Base-by-base conservation (phyloP, 352 stramenopile genomes). In the Pythium rhizo-oryzae region DNA sequence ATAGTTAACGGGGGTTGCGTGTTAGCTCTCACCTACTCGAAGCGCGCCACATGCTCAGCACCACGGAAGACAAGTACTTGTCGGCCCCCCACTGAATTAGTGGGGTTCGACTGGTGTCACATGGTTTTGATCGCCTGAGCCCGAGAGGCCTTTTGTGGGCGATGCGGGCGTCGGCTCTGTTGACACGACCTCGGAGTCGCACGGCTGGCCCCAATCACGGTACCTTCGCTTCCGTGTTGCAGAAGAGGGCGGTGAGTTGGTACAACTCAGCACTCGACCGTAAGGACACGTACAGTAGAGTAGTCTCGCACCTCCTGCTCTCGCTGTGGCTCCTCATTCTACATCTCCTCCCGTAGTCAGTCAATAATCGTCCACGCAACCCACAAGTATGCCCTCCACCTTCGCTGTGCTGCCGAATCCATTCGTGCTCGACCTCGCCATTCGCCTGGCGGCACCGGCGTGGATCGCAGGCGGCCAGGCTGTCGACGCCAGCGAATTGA, bases 381-480 rank as follows among this genome's bases (percentile, higher is more conserved):
- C n/a, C 44, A 62, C 57, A 63, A 63, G 57, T 63, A 63, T 63
- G 57, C 23, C 57, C 44, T 43, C 41, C 25, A 19, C 28, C 4
- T 47, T 47, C 41, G 41, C 41, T 47, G 41, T 55, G 57, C 25
- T 63, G 16, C 57, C 25, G 55, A 55, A 30, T 28, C 57, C 47
- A 18, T 47, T 47, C 41, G 41, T 47, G 41, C 41, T 47, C 15
- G 41, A 47, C 41, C 13, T 47, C 18, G 41, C 41, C 41, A 47
- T 47, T 47, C 41, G 41, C 12, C 41, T 47, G 41, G 41, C 15
- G 15, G 18, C 41, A 15, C 41, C 41, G 41, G 21, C 41, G 41
- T 21, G 41, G 41, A 19, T 47, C 15, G 18, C 15, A 8, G 13
- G 21, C 28, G 30, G 52, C 52, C 28, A 46, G 30, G 16, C 21